Base-by-base conservation (phyloP, 257 asterid species). In the Primulina eburnea region DNA sequence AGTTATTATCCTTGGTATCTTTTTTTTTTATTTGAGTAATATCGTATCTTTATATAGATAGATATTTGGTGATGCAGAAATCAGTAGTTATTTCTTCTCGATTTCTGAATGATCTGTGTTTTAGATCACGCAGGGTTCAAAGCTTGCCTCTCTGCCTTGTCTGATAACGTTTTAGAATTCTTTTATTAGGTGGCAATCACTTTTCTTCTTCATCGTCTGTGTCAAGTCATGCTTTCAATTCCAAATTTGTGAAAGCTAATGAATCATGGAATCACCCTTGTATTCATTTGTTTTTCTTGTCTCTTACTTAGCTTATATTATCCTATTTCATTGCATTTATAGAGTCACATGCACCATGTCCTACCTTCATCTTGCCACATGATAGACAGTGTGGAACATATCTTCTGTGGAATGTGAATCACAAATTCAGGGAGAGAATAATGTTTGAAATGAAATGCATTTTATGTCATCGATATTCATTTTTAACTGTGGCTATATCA, bases 121-220 rank as follows among this genome's bases (percentile, higher is more conserved):
- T 50, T 67, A 34, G 32, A 30, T 75, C 35, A 57, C 78, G 80
- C 76, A 93, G 97, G 97, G 98, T 34, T 93, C 98, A 34, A 87
- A 87, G 87, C 90, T 93, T 72, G 97, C 97, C 58, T 75, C 78
- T 65, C 55, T 43, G n/a, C 55, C 18, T 43, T 6, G n/a, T 95
- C 97, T 11, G 82, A 90, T 56, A 90, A 73, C 6, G 18, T 4
- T 43, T 43, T 14, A 43, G n/a, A 10, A 4, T 14, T 43, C 7
- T 43, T 43, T 43, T 43, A 12, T 43, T 43, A 3, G 0, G n/a
- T 14, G 55, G 14, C 7, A 14, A 43, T 12, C 55, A 43, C 55
- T 11, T 43, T n/a, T 14, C 55, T 43, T 43, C 55, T 43, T 14
- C 6, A 43, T 43, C n/a, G 6, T 43, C n/a, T 43, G 7, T 43